Evolutionary conservation across 2,329 filamentous ascomycete species (phyloP).

Genomic region (Aspergillus amoenus): DNA sequence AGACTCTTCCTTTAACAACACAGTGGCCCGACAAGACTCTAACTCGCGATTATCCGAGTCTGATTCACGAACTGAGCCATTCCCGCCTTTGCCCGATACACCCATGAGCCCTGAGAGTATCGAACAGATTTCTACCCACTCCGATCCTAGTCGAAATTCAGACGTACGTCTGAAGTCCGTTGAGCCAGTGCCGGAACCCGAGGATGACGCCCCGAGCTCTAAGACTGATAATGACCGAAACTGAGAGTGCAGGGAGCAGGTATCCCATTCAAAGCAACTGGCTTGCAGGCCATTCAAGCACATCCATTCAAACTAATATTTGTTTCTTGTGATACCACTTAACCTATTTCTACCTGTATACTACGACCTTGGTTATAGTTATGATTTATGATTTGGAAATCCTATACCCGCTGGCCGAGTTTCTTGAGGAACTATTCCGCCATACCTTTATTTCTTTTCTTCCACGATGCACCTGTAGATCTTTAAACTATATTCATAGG

Average conservation of each 20-base stretch:
- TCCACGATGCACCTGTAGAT: neutral
- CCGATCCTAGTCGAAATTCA: slow-evolving; percentile 1
- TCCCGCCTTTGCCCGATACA: slow-evolving; percentile 32
- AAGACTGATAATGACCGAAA: neutral
- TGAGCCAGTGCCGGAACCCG: neutral
- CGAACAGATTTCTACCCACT: neutral
- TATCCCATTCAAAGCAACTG: neutral
- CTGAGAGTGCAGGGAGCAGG: neutral
- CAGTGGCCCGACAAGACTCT: slow-evolving; percentile 14
- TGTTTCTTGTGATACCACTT: slow-evolving; percentile 4
- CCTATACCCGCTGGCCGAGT: slow-evolving; percentile 3
- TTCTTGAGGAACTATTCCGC: neutral
- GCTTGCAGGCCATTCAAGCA: slow-evolving; percentile 12
- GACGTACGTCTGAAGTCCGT: neutral
- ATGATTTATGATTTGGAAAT: slow-evolving; percentile 17
- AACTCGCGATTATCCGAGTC: slow-evolving; percentile 16
- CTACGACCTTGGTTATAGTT: slow-evolving; percentile 10
- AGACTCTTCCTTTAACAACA: slow-evolving; percentile 1
- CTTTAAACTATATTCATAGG: neutral
- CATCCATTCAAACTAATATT: neutral
- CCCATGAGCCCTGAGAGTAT: slow-evolving; percentile 7
- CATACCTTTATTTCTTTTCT: neutral
- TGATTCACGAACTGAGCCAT: slow-evolving; percentile 31
- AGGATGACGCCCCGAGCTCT: neutral
- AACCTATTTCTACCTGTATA: slow-evolving; percentile 6